Evolutionary conservation across 1,139 yeast genomes (phyloP).

Genomic region (Scheffersomyces quercinus): DNA sequence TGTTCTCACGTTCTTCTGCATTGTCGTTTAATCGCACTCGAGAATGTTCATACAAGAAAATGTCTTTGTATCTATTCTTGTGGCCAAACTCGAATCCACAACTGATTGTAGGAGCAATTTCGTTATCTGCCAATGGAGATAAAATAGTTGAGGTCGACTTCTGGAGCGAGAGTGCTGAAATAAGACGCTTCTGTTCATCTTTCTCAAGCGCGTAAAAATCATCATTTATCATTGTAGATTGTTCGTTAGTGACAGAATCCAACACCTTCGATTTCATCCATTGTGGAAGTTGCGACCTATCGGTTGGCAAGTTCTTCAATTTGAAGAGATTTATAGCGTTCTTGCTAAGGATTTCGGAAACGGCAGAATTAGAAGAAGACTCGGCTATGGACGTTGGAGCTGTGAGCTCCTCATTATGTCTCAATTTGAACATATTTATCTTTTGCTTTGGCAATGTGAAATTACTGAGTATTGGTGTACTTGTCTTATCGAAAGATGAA

Average conservation of each 20-base stretch:
- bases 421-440: constrained; percentile 29
- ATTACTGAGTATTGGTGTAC: constrained; percentile 31
- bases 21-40: constrained; percentile 54
- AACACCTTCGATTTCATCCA: constrained; percentile 33
- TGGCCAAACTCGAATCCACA: constrained; percentile 72
- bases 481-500: constrained; percentile 6
- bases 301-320: constrained; percentile 14
- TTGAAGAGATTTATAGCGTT: constrained; percentile 17
- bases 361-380: constrained; percentile 9
- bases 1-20: neutral
- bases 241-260: constrained; percentile 24
- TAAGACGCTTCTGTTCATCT: constrained; percentile 33
- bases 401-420: constrained; percentile 41
- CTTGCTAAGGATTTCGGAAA: constrained; percentile 13
- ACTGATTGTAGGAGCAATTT: constrained; percentile 29
- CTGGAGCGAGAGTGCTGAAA: constrained; percentile 26
- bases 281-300: constrained; percentile 23
- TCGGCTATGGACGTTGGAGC: constrained; percentile 6
- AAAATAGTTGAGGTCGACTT: constrained; percentile 4
- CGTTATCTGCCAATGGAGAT: constrained; percentile 11
- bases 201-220: constrained; percentile 30
- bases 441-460: constrained; percentile 27
- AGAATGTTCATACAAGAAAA: constrained; percentile 79
- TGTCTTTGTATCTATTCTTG: constrained; percentile 78
- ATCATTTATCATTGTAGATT: constrained; percentile 26